These are phyloP conservation scores for Meira miltonrushii DNA, from an alignment of 1,284 basidiomycete genomes.

Conservation along the genomic window DNA sequence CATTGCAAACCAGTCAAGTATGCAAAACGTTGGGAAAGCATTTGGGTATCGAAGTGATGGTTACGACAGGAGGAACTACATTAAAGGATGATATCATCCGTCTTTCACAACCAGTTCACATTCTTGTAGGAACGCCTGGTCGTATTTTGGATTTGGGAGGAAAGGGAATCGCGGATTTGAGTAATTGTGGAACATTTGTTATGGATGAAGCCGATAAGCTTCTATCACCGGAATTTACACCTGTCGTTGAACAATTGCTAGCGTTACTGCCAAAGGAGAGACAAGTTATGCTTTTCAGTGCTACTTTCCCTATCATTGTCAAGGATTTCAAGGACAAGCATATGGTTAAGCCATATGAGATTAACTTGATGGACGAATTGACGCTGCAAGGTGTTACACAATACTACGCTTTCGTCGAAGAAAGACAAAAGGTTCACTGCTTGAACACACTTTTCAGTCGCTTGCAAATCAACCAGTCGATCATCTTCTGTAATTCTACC, in stretches of 20 bases:
- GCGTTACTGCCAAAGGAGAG: conserved; percentile 76
- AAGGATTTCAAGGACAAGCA: conserved; percentile 99
- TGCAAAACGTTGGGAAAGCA: conserved; percentile 96
- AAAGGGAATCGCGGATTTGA: conserved; percentile 88
- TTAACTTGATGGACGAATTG: conserved; percentile 99
- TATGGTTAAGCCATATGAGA: conserved; percentile 93
- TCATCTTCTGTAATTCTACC: conserved; percentile 99
- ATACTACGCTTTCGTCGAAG: conserved; percentile 98
- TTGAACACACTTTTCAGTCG: conserved; percentile 95
- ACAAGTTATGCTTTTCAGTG: conserved; percentile 98
- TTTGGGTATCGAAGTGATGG: conserved; percentile 93
- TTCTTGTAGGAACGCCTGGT: conserved; percentile 94
- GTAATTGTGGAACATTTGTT: conserved; percentile 81
- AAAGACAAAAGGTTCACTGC: conserved; percentile 98
- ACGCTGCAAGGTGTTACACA: conserved; percentile 97
- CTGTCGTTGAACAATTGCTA: conserved; percentile 94
- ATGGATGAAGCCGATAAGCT: conserved; percentile 95
- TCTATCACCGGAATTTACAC: conserved; percentile 92
- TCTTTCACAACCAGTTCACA: conserved; percentile 82
- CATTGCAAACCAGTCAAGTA: conserved; percentile 79
- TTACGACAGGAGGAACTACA: conserved; percentile 95
- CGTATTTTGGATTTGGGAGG: conserved; percentile 90
- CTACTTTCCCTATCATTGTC: conserved; percentile 97
- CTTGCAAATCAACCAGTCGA: conserved; percentile 99
- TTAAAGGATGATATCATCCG: conserved; percentile 91